Evolutionary conservation across 306 rosid genomes (phyloP), one percentile per base, ranked within the genome.

Genomic region (Lathyrus tuberosus): DNA sequence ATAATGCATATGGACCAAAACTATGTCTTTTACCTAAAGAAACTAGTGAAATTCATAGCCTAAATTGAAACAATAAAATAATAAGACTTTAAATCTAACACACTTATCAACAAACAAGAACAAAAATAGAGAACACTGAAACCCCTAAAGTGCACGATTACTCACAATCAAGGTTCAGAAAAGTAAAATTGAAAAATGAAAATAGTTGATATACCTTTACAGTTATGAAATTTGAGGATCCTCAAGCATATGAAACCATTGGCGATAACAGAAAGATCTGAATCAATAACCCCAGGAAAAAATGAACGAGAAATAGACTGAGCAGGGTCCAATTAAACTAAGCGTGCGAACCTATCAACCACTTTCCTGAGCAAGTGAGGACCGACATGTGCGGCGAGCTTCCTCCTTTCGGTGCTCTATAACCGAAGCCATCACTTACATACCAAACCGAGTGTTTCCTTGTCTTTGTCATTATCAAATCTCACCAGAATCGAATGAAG

Each of bases 261-360:
- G 33, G 95, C 95, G 47, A 90, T 85, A 64, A 94, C 95, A 40
- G 80, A 17, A 60, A 88, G 97, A 72, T 90, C 97, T 10, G 96
- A 88, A 79, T 94, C 89, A 5, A 86, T 84, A 38, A 90, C 91
- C 2, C 98, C 98, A 8, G 97, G 98, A 67, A 76, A 88, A 79
- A 94, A 94, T 54, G 98, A 94, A n/a, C 97, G 84, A 64, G 97
- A 87, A 80, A 60, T 17, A n/a, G 96, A 94, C 83, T 87, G 98
- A 2, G 97, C 87, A 22, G 88, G 89, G 73, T 90, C 97, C 69
- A 94, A 71, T 47, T 94, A 91, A 38, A 69, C 72, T 71, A 90
- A 84, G 31, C 88, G 76, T 26, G 87, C 79, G 80, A 94, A 94
- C 72, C 98, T 78, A 48, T 84, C 86, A 4, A 97, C 97, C 88